Conservation (phyloP, 148 eudicot species). For the Mesembryanthemum crystallinum region DNA sequence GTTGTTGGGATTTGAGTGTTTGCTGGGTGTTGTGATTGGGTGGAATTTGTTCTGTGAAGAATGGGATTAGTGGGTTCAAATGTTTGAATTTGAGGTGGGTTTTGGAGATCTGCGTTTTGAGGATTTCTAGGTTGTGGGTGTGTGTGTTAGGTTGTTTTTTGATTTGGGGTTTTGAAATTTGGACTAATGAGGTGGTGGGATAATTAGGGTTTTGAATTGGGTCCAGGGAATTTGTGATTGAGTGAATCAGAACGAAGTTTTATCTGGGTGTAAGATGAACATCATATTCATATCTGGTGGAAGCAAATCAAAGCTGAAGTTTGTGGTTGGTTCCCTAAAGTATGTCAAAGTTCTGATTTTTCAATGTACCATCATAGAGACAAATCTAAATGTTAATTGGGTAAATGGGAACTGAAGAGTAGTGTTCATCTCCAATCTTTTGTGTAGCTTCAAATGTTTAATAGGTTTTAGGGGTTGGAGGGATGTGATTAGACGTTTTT, state of each 20-base stretch:
- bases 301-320: background rate
- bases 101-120: conserved; percentile 23
- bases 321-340: too few species aligned
- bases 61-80: background rate
- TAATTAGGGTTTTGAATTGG: conserved; percentile 9
- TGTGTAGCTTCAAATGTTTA: too few species aligned
- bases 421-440: background rate
- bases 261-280: background rate
- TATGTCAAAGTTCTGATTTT: background rate
- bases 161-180: background rate
- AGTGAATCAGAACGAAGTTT: background rate
- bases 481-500: background rate
- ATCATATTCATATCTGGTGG: background rate
- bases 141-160: background rate
- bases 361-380: background rate
- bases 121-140: background rate
- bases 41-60: background rate
- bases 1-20: background rate
- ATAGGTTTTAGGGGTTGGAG: background rate
- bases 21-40: conserved; percentile 4
- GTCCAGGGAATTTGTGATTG: background rate
- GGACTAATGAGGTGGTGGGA: background rate
- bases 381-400: background rate
- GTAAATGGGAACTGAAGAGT: too few species aligned
- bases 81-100: conserved; percentile 24